These are phyloP conservation scores for Aspergillus diversus DNA, from an alignment of 495 filamentous ascomycete species.

Conservation along the genomic window DNA sequence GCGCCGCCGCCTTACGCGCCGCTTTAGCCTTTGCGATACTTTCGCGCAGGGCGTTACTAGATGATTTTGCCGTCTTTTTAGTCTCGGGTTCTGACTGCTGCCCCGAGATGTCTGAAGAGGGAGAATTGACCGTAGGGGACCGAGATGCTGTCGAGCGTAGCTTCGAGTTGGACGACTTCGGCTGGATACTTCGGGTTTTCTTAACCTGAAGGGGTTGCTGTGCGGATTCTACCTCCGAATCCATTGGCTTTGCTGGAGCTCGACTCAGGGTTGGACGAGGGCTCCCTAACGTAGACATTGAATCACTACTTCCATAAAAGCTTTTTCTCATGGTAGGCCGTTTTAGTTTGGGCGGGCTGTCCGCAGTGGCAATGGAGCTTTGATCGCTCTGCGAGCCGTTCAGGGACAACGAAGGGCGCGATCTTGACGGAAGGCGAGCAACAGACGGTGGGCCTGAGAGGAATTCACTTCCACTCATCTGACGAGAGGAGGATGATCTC, in stretches of 20 bases:
- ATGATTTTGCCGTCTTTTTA: slow-evolving; percentile 66
- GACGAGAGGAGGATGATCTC: slow-evolving; percentile 42
- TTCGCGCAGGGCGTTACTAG: slow-evolving; percentile 73
- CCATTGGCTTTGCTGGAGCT: slow-evolving; percentile 56
- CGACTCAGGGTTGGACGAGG: slow-evolving; percentile 59
- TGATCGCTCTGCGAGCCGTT: slow-evolving; percentile 24
- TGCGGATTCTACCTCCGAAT: slow-evolving; percentile 44
- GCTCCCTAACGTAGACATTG: slow-evolving; percentile 50
- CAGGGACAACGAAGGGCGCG: slow-evolving; percentile 28
- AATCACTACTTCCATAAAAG: slow-evolving; percentile 53
- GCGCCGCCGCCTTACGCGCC: slow-evolving; percentile 64
- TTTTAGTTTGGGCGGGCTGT: slow-evolving; percentile 36
- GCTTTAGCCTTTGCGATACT: slow-evolving; percentile 95
- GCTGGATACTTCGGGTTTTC: slow-evolving; percentile 46
- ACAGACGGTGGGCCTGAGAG: slow-evolving; percentile 33
- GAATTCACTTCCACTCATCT: slow-evolving; percentile 34
- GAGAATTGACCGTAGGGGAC: slow-evolving; percentile 39
- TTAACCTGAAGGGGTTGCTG: slow-evolving; percentile 54
- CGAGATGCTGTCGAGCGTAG: slow-evolving; percentile 39
- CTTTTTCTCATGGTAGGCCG: slow-evolving; percentile 30
- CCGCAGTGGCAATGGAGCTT: slow-evolving; percentile 16
- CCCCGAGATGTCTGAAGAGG: slow-evolving; percentile 35
- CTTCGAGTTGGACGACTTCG: slow-evolving; percentile 32
- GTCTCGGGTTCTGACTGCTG: slow-evolving; percentile 37
- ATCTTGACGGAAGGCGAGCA: slow-evolving; percentile 38